A percentile compares a stretch with the other conserved stretches of the same genome.
phyloP scores from a whole-genome alignment of 768 basidiomycete species.

The Russula griseocarnosa region DNA sequence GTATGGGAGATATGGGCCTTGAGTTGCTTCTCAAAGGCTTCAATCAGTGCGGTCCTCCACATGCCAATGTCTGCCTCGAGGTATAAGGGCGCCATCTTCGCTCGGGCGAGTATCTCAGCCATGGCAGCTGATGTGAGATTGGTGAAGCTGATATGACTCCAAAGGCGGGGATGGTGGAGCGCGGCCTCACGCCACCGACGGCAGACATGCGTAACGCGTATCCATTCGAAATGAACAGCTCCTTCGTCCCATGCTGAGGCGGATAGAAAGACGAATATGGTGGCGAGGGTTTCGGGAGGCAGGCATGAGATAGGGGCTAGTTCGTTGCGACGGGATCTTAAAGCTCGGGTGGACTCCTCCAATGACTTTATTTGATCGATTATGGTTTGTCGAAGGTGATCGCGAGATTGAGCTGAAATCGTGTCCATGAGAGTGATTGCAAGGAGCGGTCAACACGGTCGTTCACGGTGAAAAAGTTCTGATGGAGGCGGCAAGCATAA shows the following conservation, averaged over 20 bases:
- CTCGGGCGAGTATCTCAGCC: too few relatives aligned
- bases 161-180: too few relatives aligned
- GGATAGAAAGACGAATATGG: background rate
- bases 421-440: background rate
- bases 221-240: background rate
- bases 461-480: background rate
- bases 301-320: background rate
- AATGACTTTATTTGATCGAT: background rate
- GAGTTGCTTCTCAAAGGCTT: background rate
- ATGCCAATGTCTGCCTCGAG: background rate
- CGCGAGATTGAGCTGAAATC: background rate
- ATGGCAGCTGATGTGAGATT: too few relatives aligned
- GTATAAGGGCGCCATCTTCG: conserved; percentile 8
- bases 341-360: background rate
- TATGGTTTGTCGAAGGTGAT: background rate
- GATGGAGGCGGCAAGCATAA: too few relatives aligned
- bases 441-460: background rate
- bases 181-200: too few relatives aligned
- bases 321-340: background rate
- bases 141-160: too few relatives aligned
- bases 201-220: too few relatives aligned
- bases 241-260: background rate
- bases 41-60: too few relatives aligned
- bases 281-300: background rate
- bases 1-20: background rate